Evolutionary conservation across 768 basidiomycete genomes (phyloP), one percentile per base, ranked within the genome.

Genomic region (Rickenella mellea): DNA sequence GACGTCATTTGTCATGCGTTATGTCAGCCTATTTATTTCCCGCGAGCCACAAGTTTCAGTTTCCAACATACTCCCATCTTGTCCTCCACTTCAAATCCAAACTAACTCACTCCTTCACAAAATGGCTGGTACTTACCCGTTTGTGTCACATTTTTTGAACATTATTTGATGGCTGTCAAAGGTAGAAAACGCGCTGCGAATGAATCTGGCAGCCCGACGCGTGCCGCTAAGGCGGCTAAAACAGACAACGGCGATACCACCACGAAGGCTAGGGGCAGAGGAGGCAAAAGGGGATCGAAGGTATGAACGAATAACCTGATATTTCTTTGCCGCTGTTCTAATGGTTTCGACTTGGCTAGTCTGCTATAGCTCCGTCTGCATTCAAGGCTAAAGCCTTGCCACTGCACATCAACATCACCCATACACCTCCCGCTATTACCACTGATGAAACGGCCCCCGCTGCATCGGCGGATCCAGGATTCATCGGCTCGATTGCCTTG

Each of bases 371-470:
- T 4, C 62, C 69, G 1, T 61, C 72, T 2, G 55, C 62, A 8
- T 86, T 86, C 65, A 78, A 73, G 51, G 60, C 68, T n/a, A 71
- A 70, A 43, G 86, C 85, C 6, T 59, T 76, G 12, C 83, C 87
- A 2, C 58, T 90, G 6, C 77, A 87, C 50, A 63, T 83, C 40
- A 73, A 70, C 51, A 52, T 86, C 40, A 83, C 81, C 4, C 74
- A 81, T 53, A 82, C 80, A 2, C 73, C 75, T 8, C 78, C 78
- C 12, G 57, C 56, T 19, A 56, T 65, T 25, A 39, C 53, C 7
- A 63, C 65, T 42, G 64, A 56, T 12, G 59, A 56, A 26, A 54
- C 62, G 19, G 56, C 55, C 15, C 48, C 64, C 9, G 50, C 53
- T 4, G 59, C 63, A 5, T 51, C 61, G 3, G 59, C 55, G 3